These are phyloP conservation scores for Ganoderma sinense DNA, from an alignment of 1,284 basidiomycete species.

Conservation along the genomic window DNA sequence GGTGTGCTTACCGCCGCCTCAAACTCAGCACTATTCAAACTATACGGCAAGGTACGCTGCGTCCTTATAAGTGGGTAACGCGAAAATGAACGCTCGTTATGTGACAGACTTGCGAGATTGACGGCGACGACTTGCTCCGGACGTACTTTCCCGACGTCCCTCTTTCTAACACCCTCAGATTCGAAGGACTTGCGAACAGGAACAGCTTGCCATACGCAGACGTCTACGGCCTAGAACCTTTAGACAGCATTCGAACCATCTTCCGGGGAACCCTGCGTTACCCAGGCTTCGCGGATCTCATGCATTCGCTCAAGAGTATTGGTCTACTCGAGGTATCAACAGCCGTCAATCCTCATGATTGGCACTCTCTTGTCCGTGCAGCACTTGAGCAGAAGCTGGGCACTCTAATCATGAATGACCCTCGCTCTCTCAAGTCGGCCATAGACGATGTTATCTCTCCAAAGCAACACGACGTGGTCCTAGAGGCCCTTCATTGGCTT, in stretches of 20 bases:
- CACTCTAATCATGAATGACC: slow-evolving; percentile 42
- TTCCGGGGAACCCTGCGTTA: slow-evolving; percentile 93
- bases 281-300: slow-evolving; percentile 83
- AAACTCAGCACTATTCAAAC: slow-evolving; percentile 79
- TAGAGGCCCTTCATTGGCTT: slow-evolving; percentile 68
- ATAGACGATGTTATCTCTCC: slow-evolving; percentile 48
- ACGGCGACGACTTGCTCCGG: slow-evolving; percentile 62
- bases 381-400: slow-evolving; percentile 42
- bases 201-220: slow-evolving; percentile 83
- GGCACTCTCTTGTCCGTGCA: slow-evolving; percentile 54
- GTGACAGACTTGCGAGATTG: slow-evolving; percentile 57
- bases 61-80: not conserved
- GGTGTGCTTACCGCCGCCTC: slow-evolving; percentile 88
- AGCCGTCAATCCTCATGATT: slow-evolving; percentile 48
- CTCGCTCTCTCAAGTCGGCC: slow-evolving; percentile 45
- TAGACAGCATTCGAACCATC: slow-evolving; percentile 67
- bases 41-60: slow-evolving; percentile 60
- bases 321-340: slow-evolving; percentile 70
- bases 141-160: slow-evolving; percentile 72
- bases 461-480: slow-evolving; percentile 44
- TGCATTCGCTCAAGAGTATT: slow-evolving; percentile 78
- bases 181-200: slow-evolving; percentile 92
- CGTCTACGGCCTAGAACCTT: slow-evolving; percentile 70
- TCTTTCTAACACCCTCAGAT: slow-evolving; percentile 69
- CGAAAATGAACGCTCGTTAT: not conserved